Evolutionary conservation across 352 stramenopile genomes (phyloP).

Genomic region (Plasmopara muralis): DNA sequence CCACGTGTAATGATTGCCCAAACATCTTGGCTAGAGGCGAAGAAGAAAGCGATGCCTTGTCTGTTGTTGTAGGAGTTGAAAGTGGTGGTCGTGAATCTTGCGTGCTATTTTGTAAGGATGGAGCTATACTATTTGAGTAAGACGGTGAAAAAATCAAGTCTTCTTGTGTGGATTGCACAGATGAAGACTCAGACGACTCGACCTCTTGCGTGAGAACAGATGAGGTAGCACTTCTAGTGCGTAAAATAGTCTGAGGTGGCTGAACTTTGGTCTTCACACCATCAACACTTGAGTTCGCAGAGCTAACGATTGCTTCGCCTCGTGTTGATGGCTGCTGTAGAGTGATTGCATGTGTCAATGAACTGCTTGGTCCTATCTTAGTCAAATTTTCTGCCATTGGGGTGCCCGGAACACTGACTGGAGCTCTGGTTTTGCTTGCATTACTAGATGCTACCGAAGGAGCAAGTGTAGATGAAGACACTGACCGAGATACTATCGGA

Average conservation of each 20-base stretch:
- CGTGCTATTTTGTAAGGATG: neutral
- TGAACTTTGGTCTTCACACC: neutral
- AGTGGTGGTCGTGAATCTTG: neutral
- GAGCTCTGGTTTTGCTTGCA: neutral
- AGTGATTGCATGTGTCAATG: neutral
- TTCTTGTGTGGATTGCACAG: neutral
- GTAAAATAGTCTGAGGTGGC: neutral
- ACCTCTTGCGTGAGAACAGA: neutral
- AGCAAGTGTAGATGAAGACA: conserved; percentile 18
- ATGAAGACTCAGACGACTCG: conserved; percentile 1
- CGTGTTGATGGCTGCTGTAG: neutral
- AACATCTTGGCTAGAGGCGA: conserved; percentile 28
- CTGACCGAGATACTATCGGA: conserved; percentile 17
- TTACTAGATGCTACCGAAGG: neutral
- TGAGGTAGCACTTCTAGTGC: neutral
- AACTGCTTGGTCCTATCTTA: neutral
- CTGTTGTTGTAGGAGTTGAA: conserved; percentile 1
- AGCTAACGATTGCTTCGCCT: neutral
- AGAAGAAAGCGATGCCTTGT: conserved; percentile 3
- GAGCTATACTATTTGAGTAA: neutral
- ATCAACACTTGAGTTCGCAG: neutral
- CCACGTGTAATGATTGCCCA: neutral
- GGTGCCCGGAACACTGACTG: conserved; percentile 6
- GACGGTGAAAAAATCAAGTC: neutral
- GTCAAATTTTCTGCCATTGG: neutral